These are phyloP conservation scores for Pythium scleroteichum DNA, from an alignment of 352 stramenopile genomes.

Conservation along the genomic window DNA sequence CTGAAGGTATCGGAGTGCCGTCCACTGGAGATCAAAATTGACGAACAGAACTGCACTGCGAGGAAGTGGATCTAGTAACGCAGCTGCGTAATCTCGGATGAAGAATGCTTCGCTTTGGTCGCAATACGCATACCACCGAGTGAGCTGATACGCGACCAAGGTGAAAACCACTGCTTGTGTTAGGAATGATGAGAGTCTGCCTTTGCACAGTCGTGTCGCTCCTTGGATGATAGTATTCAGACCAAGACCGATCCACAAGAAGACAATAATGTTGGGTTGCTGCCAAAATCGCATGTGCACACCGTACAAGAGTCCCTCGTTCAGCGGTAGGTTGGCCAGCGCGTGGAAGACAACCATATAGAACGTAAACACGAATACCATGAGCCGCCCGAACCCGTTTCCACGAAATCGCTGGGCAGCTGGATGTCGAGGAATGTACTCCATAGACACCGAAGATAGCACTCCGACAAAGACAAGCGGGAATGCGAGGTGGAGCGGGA, in stretches of 20 bases:
- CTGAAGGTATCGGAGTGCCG: conserved; percentile 85
- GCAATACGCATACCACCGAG: conserved; percentile 24
- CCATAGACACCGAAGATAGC: conserved; percentile 8
- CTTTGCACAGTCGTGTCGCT: background rate
- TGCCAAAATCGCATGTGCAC: conserved; percentile 95
- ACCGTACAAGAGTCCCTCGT: conserved; percentile 90
- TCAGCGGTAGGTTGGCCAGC: conserved; percentile 93
- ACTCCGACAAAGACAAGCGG: conserved; percentile 36
- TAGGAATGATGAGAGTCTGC: background rate
- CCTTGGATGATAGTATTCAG: conserved; percentile 26
- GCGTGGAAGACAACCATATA: conserved; percentile 96
- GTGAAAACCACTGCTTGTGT: background rate
- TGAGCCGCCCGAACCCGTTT: conserved; percentile 23
- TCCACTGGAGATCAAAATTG: conserved; percentile 90
- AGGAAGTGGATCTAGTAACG: conserved; percentile 75
- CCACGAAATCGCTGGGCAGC: background rate
- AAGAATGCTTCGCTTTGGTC: conserved; percentile 39
- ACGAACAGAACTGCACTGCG: conserved; percentile 69
- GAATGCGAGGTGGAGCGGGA: conserved; percentile 46
- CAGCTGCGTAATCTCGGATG: conserved; percentile 79
- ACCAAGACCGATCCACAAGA: conserved; percentile 79
- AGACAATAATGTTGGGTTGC: conserved; percentile 92
- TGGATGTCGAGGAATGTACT: conserved; percentile 20
- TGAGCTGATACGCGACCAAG: conserved; percentile 13
- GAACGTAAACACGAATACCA: conserved; percentile 73